Evolutionary conservation across 345 rosid genomes (phyloP).

Genomic region (Turnera subulata): DNA sequence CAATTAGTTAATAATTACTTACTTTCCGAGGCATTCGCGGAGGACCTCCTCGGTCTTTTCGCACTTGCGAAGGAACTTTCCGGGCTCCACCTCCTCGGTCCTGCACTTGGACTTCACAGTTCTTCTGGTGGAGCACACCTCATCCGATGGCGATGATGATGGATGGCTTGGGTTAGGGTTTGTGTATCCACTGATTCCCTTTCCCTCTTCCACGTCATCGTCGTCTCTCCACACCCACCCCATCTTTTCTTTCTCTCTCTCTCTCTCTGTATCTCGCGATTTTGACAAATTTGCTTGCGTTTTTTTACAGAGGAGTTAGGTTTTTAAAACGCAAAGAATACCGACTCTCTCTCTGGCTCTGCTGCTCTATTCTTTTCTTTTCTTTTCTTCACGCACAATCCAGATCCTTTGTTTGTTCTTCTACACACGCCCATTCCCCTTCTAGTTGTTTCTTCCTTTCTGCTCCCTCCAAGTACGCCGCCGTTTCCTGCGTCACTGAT

Average conservation of each 20-base stretch:
- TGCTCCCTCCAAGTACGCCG: too few species aligned
- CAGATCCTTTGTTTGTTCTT: too few species aligned
- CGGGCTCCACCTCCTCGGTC: slow-evolving; percentile 91
- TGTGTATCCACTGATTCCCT: background rate
- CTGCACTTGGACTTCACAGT: slow-evolving; percentile 65
- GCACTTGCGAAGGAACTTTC: slow-evolving; percentile 79
- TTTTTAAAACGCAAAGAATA: too few species aligned
- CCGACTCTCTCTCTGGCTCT: too few species aligned
- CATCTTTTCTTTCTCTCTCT: slow-evolving; percentile 6
- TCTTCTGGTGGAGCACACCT: slow-evolving; percentile 55
- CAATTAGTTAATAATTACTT: background rate
- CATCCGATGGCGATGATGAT: slow-evolving; percentile 11
- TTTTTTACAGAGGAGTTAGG: too few species aligned
- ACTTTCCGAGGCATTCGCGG: slow-evolving; percentile 74
- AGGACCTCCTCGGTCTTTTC: slow-evolving; percentile 75
- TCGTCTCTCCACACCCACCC: slow-evolving; percentile 33
- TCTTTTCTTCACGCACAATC: too few species aligned
- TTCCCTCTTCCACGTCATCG: background rate
- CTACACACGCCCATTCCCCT: too few species aligned
- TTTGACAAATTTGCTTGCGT: too few species aligned
- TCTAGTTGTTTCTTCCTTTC: too few species aligned
- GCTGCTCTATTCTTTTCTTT: too few species aligned
- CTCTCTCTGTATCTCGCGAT: too few species aligned
- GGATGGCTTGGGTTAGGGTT: background rate
- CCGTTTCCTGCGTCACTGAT: too few species aligned